phyloP scores from a whole-genome alignment of 495 filamentous ascomycete genomes.

The Penicillium malachiteum region DNA sequence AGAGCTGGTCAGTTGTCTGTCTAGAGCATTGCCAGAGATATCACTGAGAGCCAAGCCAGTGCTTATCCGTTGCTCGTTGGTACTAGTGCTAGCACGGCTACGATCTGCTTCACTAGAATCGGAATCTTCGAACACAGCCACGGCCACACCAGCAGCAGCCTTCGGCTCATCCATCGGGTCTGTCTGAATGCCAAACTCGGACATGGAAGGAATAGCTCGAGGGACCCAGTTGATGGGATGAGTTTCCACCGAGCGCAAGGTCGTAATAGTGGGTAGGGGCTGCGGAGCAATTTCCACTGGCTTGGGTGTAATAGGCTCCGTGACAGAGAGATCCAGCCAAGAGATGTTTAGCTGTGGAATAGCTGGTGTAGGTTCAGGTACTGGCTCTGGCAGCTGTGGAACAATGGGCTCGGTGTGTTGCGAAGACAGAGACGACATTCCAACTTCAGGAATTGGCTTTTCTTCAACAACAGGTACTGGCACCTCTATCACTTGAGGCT shows the following conservation, averaged over 20 bases:
- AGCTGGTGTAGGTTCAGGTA: slow-evolving; percentile 29
- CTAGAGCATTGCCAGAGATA: slow-evolving; percentile 45
- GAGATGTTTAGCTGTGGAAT: slow-evolving; percentile 33
- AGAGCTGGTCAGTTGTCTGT: slow-evolving; percentile 32
- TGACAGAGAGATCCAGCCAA: slow-evolving; percentile 32
- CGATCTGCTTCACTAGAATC: slow-evolving; percentile 46
- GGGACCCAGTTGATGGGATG: slow-evolving; percentile 1
- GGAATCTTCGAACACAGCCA: slow-evolving; percentile 52
- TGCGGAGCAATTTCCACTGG: slow-evolving; percentile 13
- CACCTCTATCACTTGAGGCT: slow-evolving; percentile 3
- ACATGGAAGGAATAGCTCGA: slow-evolving; percentile 18
- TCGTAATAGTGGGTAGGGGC: slow-evolving; percentile 33
- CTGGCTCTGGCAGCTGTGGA: slow-evolving; percentile 27
- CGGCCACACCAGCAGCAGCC: slow-evolving; percentile 17
- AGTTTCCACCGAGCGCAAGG: slow-evolving; percentile 33
- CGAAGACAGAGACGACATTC: slow-evolving; percentile 49
- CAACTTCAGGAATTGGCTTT: slow-evolving; percentile 26
- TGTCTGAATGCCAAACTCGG: slow-evolving; percentile 23
- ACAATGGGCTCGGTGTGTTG: slow-evolving; percentile 50
- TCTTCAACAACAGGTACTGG: slow-evolving; percentile 14
- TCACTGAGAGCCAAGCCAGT: slow-evolving; percentile 41
- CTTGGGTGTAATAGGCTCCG: slow-evolving; percentile 35
- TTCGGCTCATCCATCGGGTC: slow-evolving; percentile 21
- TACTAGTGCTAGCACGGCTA: slow-evolving; percentile 25
- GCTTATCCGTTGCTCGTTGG: slow-evolving; percentile 42